Conservation (phyloP, 352 stramenopile genomes). For the Globisporangium carolinianum region DNA sequence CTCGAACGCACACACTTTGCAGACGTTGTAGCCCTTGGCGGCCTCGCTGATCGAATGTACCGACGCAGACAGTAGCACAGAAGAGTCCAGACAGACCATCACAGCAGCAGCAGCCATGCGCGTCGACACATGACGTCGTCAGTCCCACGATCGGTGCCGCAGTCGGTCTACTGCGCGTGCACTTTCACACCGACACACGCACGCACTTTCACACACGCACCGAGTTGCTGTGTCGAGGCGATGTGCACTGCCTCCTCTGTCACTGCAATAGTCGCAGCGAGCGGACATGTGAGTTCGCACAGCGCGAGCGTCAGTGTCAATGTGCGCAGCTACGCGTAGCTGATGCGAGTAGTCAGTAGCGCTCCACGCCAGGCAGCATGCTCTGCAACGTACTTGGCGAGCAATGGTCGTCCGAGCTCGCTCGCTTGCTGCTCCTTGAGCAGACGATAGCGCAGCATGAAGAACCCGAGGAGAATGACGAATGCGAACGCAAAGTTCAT, state of each 20-base stretch:
- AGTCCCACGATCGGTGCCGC: not conserved
- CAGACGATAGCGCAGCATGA: conserved; percentile 39
- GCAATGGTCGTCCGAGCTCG: conserved; percentile 44
- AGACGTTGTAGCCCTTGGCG: conserved; percentile 36
- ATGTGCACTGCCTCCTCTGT: conserved; percentile 20
- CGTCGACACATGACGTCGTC: not conserved
- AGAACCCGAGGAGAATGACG: conserved; percentile 37
- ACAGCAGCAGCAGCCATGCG: not conserved
- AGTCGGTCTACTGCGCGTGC: not conserved
- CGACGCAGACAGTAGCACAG: too few species aligned
- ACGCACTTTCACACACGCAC: conserved; percentile 4
- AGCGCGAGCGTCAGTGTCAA: not conserved
- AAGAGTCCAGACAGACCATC: not conserved
- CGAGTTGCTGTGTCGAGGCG: conserved; percentile 40
- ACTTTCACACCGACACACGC: too few species aligned
- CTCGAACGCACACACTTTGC: conserved; percentile 42
- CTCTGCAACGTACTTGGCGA: conserved; percentile 31
- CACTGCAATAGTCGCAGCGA: not conserved
- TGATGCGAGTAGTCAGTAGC: not conserved
- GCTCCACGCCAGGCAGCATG: not conserved
- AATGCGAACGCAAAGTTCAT: conserved; percentile 39
- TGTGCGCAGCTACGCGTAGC: too few species aligned
- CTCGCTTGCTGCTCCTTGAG: conserved; percentile 34
- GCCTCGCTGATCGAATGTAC: conserved; percentile 20
- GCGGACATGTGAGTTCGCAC: not conserved